phyloP scores from a whole-genome alignment of 371 early-diverging fungal genomes.

The Nosema granulosis region DNA sequence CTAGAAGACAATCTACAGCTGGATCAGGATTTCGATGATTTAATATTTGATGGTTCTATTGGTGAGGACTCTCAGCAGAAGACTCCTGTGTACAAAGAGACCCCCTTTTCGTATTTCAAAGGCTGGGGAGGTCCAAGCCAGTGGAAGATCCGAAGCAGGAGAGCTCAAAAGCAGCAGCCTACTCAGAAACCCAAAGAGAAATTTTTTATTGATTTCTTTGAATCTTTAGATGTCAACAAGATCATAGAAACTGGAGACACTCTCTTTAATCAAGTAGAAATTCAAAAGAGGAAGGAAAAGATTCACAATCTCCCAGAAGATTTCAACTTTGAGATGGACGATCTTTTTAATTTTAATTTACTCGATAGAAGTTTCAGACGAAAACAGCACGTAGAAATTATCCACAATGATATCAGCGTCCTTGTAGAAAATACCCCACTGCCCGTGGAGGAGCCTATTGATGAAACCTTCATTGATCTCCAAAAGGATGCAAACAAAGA shows the following conservation, averaged over 20 bases:
- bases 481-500: slow-evolving; percentile 14
- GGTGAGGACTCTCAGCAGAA: background rate
- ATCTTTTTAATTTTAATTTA: slow-evolving; percentile 59
- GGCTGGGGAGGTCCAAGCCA: slow-evolving; percentile 66
- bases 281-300: slow-evolving; percentile 60
- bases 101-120: slow-evolving; percentile 62
- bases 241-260: slow-evolving; percentile 55
- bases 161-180: slow-evolving; percentile 18
- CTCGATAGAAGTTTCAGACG: slow-evolving; percentile 43
- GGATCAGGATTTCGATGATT: slow-evolving; percentile 6
- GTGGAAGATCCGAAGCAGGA: slow-evolving; percentile 59
- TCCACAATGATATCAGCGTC: background rate
- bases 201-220: slow-evolving; percentile 56
- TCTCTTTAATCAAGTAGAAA: slow-evolving; percentile 41
- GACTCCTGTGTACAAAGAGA: slow-evolving; percentile 28
- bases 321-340: slow-evolving; percentile 46
- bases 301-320: slow-evolving; percentile 60
- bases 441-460: slow-evolving; percentile 20
- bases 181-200: slow-evolving; percentile 51
- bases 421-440: background rate
- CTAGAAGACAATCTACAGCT: background rate
- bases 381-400: background rate
- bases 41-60: background rate
- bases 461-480: slow-evolving; percentile 34
- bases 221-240: slow-evolving; percentile 11